A percentile compares a stretch with the other conserved stretches of the same genome.
These are phyloP conservation scores for Casuarina equisetifolia DNA, from an alignment of 306 rosid species.

Conservation along the genomic window DNA sequence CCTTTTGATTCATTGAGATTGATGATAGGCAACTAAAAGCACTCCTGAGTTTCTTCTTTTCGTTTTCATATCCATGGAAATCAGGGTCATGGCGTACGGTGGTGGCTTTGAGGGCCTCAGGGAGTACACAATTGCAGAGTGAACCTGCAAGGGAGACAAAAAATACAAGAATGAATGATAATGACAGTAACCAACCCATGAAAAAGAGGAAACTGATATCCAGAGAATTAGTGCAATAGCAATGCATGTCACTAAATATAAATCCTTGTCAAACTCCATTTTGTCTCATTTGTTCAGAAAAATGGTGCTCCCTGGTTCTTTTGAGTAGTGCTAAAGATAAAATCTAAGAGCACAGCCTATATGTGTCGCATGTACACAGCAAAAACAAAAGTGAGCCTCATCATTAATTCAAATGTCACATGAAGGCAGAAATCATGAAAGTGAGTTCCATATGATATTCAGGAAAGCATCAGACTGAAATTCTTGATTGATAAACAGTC, in stretches of 20 bases:
- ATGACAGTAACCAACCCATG: neutral
- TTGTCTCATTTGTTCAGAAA: neutral
- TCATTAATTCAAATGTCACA: neutral
- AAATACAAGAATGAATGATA: conserved; percentile 7
- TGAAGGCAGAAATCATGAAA: neutral
- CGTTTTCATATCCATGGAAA: conserved; percentile 54
- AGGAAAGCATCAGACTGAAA: neutral
- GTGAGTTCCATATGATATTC: neutral
- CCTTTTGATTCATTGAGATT: conserved; percentile 68
- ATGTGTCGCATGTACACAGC: neutral
- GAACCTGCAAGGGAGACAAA: conserved; percentile 57
- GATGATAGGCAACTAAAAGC: conserved; percentile 79
- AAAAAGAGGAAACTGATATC: neutral
- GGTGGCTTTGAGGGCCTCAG: conserved; percentile 72
- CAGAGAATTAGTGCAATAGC: neutral
- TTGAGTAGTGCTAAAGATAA: neutral
- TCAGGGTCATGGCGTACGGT: conserved; percentile 54
- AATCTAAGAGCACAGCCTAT: neutral
- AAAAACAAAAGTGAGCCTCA: neutral
- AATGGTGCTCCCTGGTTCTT: neutral
- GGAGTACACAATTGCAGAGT: conserved; percentile 82
- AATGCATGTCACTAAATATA: neutral
- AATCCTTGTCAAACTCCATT: neutral
- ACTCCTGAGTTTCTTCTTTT: conserved; percentile 64
- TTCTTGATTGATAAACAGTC: conserved; percentile 17